Evolutionary conservation across 495 filamentous ascomycete species (phyloP), one percentile per base, ranked within the genome.

Genomic region (Aspergillus carlsbadensis): DNA sequence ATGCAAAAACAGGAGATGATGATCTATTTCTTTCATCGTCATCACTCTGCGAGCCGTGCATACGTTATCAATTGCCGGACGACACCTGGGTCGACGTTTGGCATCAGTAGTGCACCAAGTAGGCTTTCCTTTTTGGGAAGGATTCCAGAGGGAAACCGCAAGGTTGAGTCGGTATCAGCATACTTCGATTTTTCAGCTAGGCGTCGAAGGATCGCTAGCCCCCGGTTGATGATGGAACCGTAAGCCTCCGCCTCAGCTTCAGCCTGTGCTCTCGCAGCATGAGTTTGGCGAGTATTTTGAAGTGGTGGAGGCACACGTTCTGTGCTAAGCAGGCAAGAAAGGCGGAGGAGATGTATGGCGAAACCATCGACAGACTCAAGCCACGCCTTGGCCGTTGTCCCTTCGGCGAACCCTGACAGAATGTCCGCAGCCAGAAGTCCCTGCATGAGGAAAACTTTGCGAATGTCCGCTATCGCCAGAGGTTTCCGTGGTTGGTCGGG

Each of bases 341-440:
- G 76, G 17, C 82, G 74, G 45, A 93, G 80, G 5, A 97, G 79
- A 65, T 86, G 89, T 49, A 87, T 79, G 3, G 90, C 88, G 67
- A 96, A 96, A 1, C 90, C 90, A 66, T 95, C 91, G 35, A 87
- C 85, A 14, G 88, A 91, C 15, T 86, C 82, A 15, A 98, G 81
- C 94, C 94, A 98, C 2, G 79, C 74, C 41, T 84, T 81, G n/a
- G 92, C 87, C 13, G 96, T 77, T 8, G 79, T 74, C 21, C 75
- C 81, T 59, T 96, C 92, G 17, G 81, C 79, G 14, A 96, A 79
- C 6, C 84, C 81, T 4, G 90, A 82, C 8, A 97, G 73, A 51
- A 97, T 94, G 61, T 98, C 93, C 4, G 91, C 93, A 2, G 92
- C 89, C 6, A 98, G 75, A 58, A 98, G 83, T 6, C 91, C 91